Base-by-base conservation (phyloP, 2,329 filamentous ascomycete genomes). In the Ceratocystis lukuohia region DNA sequence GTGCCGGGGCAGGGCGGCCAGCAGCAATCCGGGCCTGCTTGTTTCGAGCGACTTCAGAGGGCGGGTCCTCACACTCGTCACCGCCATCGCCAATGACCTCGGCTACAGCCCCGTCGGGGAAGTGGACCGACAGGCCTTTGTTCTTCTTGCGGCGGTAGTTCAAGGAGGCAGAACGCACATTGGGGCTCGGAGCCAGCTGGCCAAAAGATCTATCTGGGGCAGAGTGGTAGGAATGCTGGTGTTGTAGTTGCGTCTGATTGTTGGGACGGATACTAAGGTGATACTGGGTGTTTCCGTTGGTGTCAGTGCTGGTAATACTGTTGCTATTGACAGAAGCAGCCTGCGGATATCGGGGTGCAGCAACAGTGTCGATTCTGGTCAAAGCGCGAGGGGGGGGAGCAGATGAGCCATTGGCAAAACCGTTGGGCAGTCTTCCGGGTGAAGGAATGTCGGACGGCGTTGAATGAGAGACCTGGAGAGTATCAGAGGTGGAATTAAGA, bases 71-170 rank as follows among this genome's bases (percentile, higher is more conserved):
- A 65, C 88, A 87, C 74, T 96, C 91, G 72, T 96, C 93, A 44
- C 93, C 93, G 67, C 93, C 93, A 75, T 93, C 87, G 61, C 93
- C 93, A 72, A 97, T 96, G 69, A 96, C 76, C 61, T 91, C 88
- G 5, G 92, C 91, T 8, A 57, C 10, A 65, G 82, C 80, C 8
- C 81, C 82, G 70, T 89, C 84, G 64, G 82, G 82, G 72, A 96
- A 96, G 66, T 80, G 84, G 45, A 96, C 92, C 3, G 78, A 78
- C 69, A 94, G 78, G 8, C 88, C 88, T 74, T 89, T 89, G 72
- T 82, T 84, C 63, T 76, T 78, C 28, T 76, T 76, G 25, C 76
- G 77, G 69, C 77, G 80, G 71, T 74, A 75, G 63, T 15, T 62
- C 6, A 37, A 56, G 41, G 64, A 57, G 5, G 48, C 56, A 7